A percentile compares a stretch with the other conserved stretches of the same genome.
phyloP scores from a whole-genome alignment of 805 yeast species.

The Grigorovia yakushimaensis region DNA sequence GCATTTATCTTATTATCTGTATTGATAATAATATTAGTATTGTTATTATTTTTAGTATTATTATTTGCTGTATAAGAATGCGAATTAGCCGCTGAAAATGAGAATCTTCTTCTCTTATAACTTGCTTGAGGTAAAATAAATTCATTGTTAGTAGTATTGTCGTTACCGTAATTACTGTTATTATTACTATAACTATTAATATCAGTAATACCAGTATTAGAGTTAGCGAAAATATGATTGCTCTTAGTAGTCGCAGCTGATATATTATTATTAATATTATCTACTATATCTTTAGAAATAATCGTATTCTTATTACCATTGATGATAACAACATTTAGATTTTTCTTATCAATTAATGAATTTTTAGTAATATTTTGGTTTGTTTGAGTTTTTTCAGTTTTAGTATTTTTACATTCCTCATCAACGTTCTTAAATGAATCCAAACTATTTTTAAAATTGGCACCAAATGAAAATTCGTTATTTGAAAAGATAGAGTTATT shows the following conservation, averaged over 20 bases:
- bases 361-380: not conserved
- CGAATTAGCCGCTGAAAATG: slow-evolving; percentile 33
- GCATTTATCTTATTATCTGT: not conserved
- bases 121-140: not conserved
- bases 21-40: not conserved
- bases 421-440: no score
- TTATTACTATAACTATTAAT: no score
- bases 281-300: not conserved
- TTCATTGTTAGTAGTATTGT: not conserved
- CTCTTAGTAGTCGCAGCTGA: no score
- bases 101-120: slow-evolving; percentile 29
- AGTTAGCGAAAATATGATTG: no score
- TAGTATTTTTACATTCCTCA: no score
- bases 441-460: no score
- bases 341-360: not conserved
- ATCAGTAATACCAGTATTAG: no score
- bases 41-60: not conserved
- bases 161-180: no score
- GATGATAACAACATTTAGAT: not conserved
- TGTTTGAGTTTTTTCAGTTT: not conserved
- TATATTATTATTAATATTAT: not conserved
- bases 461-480: no score
- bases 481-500: no score
- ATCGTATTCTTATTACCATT: slow-evolving; percentile 17
- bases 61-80: slow-evolving; percentile 22